Base-by-base conservation (phyloP, 371 early-diverging fungal genomes). In the Rhizopus microsporus region DNA sequence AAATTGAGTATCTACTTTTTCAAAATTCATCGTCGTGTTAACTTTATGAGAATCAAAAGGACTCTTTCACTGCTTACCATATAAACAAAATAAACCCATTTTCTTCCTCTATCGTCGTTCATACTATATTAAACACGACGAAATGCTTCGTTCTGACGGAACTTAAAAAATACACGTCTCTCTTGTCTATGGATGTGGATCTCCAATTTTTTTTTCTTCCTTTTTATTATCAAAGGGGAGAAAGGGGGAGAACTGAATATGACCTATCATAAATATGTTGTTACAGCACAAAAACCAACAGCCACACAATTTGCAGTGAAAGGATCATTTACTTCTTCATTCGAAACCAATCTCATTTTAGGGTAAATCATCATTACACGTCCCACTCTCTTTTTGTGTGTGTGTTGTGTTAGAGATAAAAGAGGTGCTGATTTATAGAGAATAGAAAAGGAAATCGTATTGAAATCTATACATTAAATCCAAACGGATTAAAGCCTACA, bases 381-480 rank as follows among this genome's bases (percentile, higher is more conserved):
- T 17, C 35, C 44, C n/a, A 46, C 46, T 29, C 46, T 29, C 12
- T 43, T 43, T 23, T 23, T 8, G 23, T 39, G 7, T 31, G 6
- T 3, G 16, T 23, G 29, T 40, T 12, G 31, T 12, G 39, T 15
- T 1, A 49, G 33, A 49, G 40, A 33, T 48, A 47, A 40, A 45
- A 23, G 23, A 23, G 23, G 23, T 23, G 23, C 23, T 23, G 23
- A 23, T 12, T 16, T 44, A 5, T 29, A 10, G 13, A 46, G 15
- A 23, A 49, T 64, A 91, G 91, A 43, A 91, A 91, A 68, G 78
- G 84, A 34, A 89, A 83, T 39, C 86, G 89, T 37, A 74, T 92
- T 13, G 90, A 92, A 60, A 77, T 93, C 17, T 85, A 81, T 57
- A 70, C 81, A 10, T 60, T 82, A 17, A 78, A 73, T n/a, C 74